Evolutionary conservation across 176 grass and related monocot species (phyloP).

Genomic region (Musa itinerans): DNA sequence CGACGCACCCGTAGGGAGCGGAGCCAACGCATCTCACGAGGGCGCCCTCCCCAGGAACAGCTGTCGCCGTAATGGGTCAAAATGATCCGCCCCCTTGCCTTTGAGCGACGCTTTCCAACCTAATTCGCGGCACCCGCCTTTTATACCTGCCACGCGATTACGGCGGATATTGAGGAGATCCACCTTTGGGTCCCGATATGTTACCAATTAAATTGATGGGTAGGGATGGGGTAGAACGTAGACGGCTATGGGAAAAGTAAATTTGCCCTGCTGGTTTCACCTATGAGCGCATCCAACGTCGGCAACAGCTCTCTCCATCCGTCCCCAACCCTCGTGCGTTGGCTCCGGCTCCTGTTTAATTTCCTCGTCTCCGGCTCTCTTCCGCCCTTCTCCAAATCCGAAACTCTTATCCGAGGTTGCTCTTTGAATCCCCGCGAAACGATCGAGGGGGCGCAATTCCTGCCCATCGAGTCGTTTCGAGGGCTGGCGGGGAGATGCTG

Average conservation of each 20-base stretch:
- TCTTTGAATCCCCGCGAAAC: no score
- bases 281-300: background rate
- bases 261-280: background rate
- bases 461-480: background rate
- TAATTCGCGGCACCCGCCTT: accelerated
- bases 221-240: background rate
- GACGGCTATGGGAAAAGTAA: background rate
- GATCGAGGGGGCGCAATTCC: background rate
- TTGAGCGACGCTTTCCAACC: background rate
- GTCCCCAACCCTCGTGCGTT: background rate
- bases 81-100: background rate
- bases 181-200: no score
- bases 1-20: no score
- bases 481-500: background rate
- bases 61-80: background rate
- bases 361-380: background rate
- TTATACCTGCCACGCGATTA: background rate
- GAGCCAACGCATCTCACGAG: no score
- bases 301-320: background rate
- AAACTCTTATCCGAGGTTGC: background rate
- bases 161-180: no score
- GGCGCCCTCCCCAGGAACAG: background rate
- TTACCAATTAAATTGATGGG: no score
- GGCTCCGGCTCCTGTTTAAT: background rate
- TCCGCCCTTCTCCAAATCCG: background rate